Base-by-base conservation (phyloP, 2,329 filamentous ascomycete species). In the Dichotomopilus funicola region DNA sequence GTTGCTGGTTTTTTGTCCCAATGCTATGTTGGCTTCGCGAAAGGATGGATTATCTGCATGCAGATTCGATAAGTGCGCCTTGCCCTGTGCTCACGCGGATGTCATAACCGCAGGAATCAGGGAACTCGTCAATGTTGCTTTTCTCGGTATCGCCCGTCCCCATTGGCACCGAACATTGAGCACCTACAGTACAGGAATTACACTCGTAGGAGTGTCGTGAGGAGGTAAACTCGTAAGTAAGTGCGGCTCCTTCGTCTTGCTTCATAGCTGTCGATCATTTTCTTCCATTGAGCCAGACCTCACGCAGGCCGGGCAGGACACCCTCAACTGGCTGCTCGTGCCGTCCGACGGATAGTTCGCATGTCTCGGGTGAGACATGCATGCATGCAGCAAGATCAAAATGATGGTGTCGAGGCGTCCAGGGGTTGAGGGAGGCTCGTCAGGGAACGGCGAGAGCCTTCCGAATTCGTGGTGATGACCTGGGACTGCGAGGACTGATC, bases 311-410 rank as follows among this genome's bases (percentile, higher is more conserved):
- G 31, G 42, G 13, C 53, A 33, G 45, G 19, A 45, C 54, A 55
- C 60, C 53, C 55, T 51, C 50, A 54, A 34, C 54, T 42, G 13
- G 40, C 40, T 13, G 40, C 5, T 19, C 10, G 45, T 11, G 33
- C 38, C 38, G 49, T 59, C 46, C 51, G 59, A 61, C 58, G 64
- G 53, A 51, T 52, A 51, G 61, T 59, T 63, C 59, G 59, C 58
- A 59, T 59, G 54, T 51, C 58, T 44, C 19, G 56, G 40, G 54
- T 57, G 57, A 62, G 60, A 62, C 59, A 61, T 63, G 55, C 56
- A 53, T 57, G 55, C 55, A 58, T 55, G 49, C 52, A 49, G 52
- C 45, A 51, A 52, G 56, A 53, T 55, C 35, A 42, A 49, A 33
- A 33, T 3, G 50, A 53, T 55, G 49, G 48, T 57, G 45, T 49